Conservation (phyloP, 2,329 filamentous ascomycete genomes). For the Sarocladium kiliense region DNA sequence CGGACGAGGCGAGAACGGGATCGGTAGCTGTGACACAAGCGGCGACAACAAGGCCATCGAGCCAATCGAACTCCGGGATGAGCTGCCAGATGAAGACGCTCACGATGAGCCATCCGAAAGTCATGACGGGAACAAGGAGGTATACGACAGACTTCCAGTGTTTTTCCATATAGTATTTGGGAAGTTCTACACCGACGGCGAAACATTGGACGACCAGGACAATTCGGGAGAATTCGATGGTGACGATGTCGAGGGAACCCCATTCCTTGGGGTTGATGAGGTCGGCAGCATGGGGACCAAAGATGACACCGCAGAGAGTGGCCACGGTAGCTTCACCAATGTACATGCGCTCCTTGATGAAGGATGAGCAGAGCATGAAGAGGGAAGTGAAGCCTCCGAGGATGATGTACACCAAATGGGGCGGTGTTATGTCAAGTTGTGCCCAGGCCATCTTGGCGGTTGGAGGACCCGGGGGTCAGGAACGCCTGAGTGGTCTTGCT, state of each 20-base stretch:
- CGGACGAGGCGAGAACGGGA: slow-evolving; percentile 92
- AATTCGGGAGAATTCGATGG: slow-evolving; percentile 82
- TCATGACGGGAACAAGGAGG: slow-evolving; percentile 93
- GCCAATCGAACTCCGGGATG: slow-evolving; percentile 72
- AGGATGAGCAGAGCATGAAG: slow-evolving; percentile 96
- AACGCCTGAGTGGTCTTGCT: neutral
- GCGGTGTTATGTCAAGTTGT: slow-evolving; percentile 80
- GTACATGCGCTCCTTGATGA: slow-evolving; percentile 98
- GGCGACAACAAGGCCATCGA: slow-evolving; percentile 80
- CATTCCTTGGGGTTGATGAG: slow-evolving; percentile 71
- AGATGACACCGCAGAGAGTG: slow-evolving; percentile 81
- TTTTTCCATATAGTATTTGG: slow-evolving; percentile 93
- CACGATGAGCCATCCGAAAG: slow-evolving; percentile 87
- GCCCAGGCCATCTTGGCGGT: slow-evolving; percentile 63
- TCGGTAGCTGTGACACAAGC: slow-evolving; percentile 97
- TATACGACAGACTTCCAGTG: slow-evolving; percentile 93
- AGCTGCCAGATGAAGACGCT: slow-evolving; percentile 96
- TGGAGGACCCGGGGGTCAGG: slow-evolving; percentile 9
- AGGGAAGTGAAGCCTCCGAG: slow-evolving; percentile 94
- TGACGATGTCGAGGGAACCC: slow-evolving; percentile 82
- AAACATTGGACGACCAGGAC: slow-evolving; percentile 91
- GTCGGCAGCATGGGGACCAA: slow-evolving; percentile 78
- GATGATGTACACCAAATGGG: slow-evolving; percentile 98
- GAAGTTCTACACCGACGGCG: slow-evolving; percentile 84
- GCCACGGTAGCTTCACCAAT: slow-evolving; percentile 97